Base-by-base conservation (phyloP, 2,329 filamentous ascomycete genomes). In the Sphaerulina vaccinii region DNA sequence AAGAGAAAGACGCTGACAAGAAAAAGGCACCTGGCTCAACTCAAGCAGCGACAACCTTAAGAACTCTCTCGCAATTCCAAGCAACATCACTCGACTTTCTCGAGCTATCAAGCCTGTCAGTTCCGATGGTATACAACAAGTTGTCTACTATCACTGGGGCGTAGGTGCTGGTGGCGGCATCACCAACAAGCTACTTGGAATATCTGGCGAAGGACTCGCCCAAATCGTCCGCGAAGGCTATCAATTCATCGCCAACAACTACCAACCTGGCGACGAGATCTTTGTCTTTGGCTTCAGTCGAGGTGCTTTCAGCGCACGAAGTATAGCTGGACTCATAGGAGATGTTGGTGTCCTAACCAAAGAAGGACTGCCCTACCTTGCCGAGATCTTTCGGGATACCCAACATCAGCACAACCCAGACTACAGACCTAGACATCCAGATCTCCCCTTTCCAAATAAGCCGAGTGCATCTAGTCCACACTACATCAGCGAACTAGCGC, bases 241-340 rank as follows among this genome's bases (percentile, higher is more conserved):
- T 47, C 70, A 70, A 5, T 80, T 79, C 60, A 64, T 80, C 1
- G 71, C 73, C n/a, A 75, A 75, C 49, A 81, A 80, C 62, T 80
- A 75, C 57, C 66, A 71, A n/a, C 70, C 70, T 0, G 78, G 77
- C 49, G 79, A 78, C 47, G 70, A 77, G 56, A 74, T 78, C 43
- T 75, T 74, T 60, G 71, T 77, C 52, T 73, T 76, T 48, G 75
- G 75, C 21, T 78, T 77, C 64, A 74, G 71, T 3, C 67, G 75
- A 10, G 75, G 75, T 6, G 75, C 75, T 2, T 78, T 70, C 54
- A 75, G 72, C 0, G 74, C 72, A 2, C 68, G 75, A 6, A 70
- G 70, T 4, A 70, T 76, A 8, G 75, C 73, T 4, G 75, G 74
- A 0, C 56, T 78, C 10, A 73, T 77, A 21, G 70, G 64, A 7